A percentile compares a stretch with the other conserved stretches of the same genome.
These are phyloP conservation scores for Elsinoe perseae DNA, from an alignment of 2,329 filamentous ascomycete species.

Conservation along the genomic window DNA sequence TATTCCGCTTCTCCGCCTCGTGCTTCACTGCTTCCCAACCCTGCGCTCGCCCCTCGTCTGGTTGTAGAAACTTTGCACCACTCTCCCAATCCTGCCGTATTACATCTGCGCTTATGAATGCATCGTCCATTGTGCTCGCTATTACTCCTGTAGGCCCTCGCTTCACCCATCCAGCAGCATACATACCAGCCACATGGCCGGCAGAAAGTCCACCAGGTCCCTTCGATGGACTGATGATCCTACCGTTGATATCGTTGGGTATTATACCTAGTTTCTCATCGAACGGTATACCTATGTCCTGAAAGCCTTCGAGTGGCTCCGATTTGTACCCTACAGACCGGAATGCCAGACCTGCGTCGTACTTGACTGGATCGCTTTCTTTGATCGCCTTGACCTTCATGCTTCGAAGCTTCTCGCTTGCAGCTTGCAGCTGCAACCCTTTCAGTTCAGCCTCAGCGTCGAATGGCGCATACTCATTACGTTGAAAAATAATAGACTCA, in stretches of 20 bases:
- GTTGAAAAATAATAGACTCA: slow-evolving; percentile 57
- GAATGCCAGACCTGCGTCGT: slow-evolving; percentile 70
- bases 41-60: slow-evolving; percentile 33
- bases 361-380: neutral
- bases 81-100: slow-evolving; percentile 69
- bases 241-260: slow-evolving; percentile 71
- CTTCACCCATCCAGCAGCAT: slow-evolving; percentile 96
- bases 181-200: slow-evolving; percentile 60
- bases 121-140: slow-evolving; percentile 90
- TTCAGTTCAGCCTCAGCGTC: slow-evolving; percentile 35
- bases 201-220: slow-evolving; percentile 38
- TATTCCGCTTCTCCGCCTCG: slow-evolving; percentile 49
- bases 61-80: slow-evolving; percentile 42
- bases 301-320: slow-evolving; percentile 64
- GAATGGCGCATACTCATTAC: slow-evolving; percentile 33
- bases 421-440: slow-evolving; percentile 10
- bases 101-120: slow-evolving; percentile 79
- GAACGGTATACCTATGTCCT: slow-evolving; percentile 68
- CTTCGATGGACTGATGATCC: slow-evolving; percentile 48
- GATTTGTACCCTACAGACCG: slow-evolving; percentile 94
- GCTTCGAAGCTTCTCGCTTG: slow-evolving; percentile 1
- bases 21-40: slow-evolving; percentile 73
- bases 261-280: slow-evolving; percentile 67
- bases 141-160: slow-evolving; percentile 91
- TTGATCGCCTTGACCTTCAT: slow-evolving; percentile 17